Base-by-base conservation (phyloP, 805 yeast genomes). In the Sugiyamaella chiloensis region DNA sequence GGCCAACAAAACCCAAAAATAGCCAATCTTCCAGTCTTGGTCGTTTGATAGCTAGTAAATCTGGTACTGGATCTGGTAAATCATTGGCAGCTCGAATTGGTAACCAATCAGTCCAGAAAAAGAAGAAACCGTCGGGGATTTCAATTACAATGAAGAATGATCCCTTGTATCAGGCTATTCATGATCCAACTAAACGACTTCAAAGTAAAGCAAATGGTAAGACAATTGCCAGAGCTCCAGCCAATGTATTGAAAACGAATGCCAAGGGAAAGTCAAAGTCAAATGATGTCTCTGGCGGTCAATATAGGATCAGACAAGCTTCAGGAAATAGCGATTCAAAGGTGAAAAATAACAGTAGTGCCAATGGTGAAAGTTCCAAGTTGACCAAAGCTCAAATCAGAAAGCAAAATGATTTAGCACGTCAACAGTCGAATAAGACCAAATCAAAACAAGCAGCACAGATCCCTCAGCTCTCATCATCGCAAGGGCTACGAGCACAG, bases 81-180 rank as follows among this genome's bases (percentile, higher is more conserved):
- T n/a, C n/a, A n/a, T n/a, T n/a, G n/a, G n/a, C n/a, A n/a, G n/a
- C n/a, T n/a, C n/a, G n/a, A n/a, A n/a, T n/a, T n/a, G n/a, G n/a
- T n/a, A n/a, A n/a, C n/a, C n/a, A n/a, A n/a, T n/a, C n/a, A n/a
- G n/a, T n/a, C n/a, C n/a, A n/a, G n/a, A n/a, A n/a, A n/a, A n/a
- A n/a, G n/a, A n/a, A n/a, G n/a, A n/a, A n/a, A n/a, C n/a, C n/a
- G n/a, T n/a, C n/a, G n/a, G n/a, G n/a, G n/a, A n/a, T n/a, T n/a
- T n/a, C n/a, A n/a, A n/a, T n/a, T n/a, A n/a, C n/a, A n/a, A n/a
- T n/a, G n/a, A n/a, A n/a, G n/a, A n/a, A n/a, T n/a, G n/a, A n/a
- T 16, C 43, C 47, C 11, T 37, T 44, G 20, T 44, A 35, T 32
- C 31, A 34, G 30, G 47, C 47, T 14, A 44, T 44, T 24, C 47